These are phyloP conservation scores for Podila verticillata DNA, from an alignment of 192 early-diverging fungal genomes.

Conservation along the genomic window DNA sequence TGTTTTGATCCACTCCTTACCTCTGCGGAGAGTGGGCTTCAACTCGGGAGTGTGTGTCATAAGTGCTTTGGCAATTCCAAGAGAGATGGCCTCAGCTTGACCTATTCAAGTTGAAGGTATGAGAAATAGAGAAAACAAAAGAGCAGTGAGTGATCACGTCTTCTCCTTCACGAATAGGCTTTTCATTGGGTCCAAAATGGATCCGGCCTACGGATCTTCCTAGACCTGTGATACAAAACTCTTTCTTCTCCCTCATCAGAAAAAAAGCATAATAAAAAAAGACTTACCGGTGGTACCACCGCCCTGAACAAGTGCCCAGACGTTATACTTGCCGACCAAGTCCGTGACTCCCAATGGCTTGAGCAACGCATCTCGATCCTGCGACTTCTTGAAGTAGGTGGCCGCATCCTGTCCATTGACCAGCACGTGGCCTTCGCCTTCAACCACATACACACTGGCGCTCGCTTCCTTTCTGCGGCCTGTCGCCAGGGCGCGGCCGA, in stretches of 20 bases:
- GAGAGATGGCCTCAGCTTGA: constrained; percentile 87
- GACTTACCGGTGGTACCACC: constrained; percentile 78
- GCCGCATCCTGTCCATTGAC: constrained; percentile 83
- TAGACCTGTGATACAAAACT: no score
- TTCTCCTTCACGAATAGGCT: not conserved
- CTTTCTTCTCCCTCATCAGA: no score
- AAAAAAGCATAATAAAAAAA: not conserved
- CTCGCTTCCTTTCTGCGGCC: constrained; percentile 86
- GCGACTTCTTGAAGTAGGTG: constrained; percentile 76
- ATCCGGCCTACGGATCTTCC: not conserved
- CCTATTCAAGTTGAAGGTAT: constrained; percentile 48
- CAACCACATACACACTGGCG: constrained; percentile 79
- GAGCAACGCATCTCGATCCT: constrained; percentile 75
- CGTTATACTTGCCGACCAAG: constrained; percentile 83
- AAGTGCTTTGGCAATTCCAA: constrained; percentile 81
- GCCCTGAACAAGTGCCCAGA: constrained; percentile 82
- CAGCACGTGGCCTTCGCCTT: constrained; percentile 72
- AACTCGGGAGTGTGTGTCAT: constrained; percentile 68
- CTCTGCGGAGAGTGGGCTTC: constrained; percentile 64
- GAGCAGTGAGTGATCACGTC: not conserved
- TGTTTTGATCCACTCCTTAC: constrained; percentile 26
- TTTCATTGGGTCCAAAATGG: not conserved
- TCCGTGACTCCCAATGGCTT: constrained; percentile 76
- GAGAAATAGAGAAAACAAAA: not conserved
- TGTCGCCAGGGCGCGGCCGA: constrained; percentile 76